phyloP scores from a whole-genome alignment of 768 basidiomycete species.

The Dacryopinax spathularia region DNA sequence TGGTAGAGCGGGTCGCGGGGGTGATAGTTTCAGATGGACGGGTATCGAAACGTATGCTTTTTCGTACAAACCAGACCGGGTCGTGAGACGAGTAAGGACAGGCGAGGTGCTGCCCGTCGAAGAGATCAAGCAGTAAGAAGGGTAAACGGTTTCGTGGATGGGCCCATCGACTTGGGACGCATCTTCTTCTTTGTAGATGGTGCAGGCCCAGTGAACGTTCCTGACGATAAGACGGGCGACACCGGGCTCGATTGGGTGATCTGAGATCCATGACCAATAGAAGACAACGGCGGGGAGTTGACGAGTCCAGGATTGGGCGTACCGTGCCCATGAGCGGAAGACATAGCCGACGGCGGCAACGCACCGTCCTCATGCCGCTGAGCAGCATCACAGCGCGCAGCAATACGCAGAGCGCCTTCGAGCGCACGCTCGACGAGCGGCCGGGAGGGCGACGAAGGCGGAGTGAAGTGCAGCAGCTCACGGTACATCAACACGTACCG shows the following conservation, averaged over 20 bases:
- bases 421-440: slow-evolving; percentile 44
- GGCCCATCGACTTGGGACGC: neutral
- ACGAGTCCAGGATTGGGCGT: neutral
- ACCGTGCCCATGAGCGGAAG: neutral
- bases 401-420: slow-evolving; percentile 43
- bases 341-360: neutral
- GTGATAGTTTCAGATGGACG: neutral
- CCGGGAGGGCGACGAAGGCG: slow-evolving; percentile 35
- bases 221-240: neutral
- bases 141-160: neutral
- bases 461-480: slow-evolving; percentile 40
- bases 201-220: neutral
- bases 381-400: slow-evolving; percentile 44
- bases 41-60: neutral
- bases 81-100: neutral
- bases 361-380: slow-evolving; percentile 22
- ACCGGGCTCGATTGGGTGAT: neutral
- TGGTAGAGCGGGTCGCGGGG: neutral
- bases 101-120: neutral
- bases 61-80: neutral
- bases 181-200: neutral
- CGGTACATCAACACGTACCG: slow-evolving; percentile 47
- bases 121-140: neutral
- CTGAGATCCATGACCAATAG: neutral
- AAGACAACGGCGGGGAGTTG: neutral